Conservation (phyloP, 768 basidiomycete species). For the Pisolithus albus region DNA sequence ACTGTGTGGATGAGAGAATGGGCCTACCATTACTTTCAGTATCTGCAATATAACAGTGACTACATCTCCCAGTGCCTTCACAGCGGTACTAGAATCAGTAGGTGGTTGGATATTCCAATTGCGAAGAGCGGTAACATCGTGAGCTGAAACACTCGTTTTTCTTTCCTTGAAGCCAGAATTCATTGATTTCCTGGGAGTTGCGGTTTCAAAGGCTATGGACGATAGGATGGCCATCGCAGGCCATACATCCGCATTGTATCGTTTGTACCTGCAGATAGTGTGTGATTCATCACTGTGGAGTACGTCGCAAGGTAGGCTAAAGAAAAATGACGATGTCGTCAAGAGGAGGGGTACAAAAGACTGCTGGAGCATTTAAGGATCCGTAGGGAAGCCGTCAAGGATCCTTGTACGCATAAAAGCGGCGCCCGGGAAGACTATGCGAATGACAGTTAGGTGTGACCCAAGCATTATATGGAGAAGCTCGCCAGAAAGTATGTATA, state of each 20-base stretch:
- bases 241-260: slow-evolving; percentile 10
- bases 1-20: too few relatives aligned
- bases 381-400: slow-evolving; percentile 25
- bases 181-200: not conserved
- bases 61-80: slow-evolving; percentile 4
- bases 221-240: slow-evolving; percentile 8
- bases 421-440: not conserved
- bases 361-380: slow-evolving; percentile 8
- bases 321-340: slow-evolving; percentile 14
- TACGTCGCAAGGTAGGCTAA: slow-evolving; percentile 2
- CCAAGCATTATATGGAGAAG: not conserved
- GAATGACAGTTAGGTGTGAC: not conserved
- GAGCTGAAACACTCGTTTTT: slow-evolving; percentile 3
- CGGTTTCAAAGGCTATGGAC: not conserved
- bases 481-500: slow-evolving; percentile 11
- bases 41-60: slow-evolving; percentile 17
- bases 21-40: slow-evolving; percentile 13
- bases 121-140: slow-evolving; percentile 22
- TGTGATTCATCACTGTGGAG: not conserved
- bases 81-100: slow-evolving; percentile 9
- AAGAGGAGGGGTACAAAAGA: slow-evolving; percentile 15
- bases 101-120: slow-evolving; percentile 21
- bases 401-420: slow-evolving; percentile 17
- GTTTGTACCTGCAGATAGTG: slow-evolving; percentile 4
- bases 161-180: not conserved